phyloP scores from a whole-genome alignment of 176 grass and related monocot species.

The Paspalum notatum region DNA sequence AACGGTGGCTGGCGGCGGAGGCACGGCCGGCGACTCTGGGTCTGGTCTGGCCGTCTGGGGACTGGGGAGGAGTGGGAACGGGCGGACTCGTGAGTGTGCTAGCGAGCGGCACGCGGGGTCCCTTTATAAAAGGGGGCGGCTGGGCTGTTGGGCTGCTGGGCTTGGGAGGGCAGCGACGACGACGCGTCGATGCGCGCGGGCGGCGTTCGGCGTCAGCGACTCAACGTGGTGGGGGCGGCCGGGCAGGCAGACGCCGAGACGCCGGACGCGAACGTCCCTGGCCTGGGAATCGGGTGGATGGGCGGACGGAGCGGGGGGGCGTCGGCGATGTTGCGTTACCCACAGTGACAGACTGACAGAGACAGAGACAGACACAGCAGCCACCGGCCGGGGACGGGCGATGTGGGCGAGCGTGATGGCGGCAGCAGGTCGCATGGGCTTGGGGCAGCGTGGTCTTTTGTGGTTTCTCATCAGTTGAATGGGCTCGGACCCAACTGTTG shows the following conservation, averaged over 20 bases:
- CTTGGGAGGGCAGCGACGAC: background rate
- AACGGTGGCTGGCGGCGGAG: no score
- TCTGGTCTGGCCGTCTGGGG: no score
- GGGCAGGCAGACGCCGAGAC: background rate
- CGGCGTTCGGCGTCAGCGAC: no score
- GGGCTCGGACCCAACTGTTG: conserved; percentile 30
- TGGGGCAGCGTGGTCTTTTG: background rate
- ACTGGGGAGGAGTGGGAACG: conserved; percentile 16
- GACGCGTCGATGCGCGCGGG: background rate
- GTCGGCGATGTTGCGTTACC: background rate
- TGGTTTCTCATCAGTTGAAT: background rate
- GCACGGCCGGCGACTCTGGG: background rate
- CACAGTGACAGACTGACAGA: no score
- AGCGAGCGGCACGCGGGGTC: background rate
- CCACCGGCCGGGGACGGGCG: background rate
- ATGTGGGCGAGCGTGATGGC: conserved; percentile 4
- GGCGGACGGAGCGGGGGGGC: background rate
- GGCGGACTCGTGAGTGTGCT: background rate
- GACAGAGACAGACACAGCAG: no score
- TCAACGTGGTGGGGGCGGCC: no score
- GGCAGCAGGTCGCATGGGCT: background rate
- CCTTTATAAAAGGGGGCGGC: conserved; percentile 35
- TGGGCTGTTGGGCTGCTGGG: no score
- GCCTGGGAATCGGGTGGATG: no score
- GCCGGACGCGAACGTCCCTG: no score